A percentile compares a stretch with the other conserved stretches of the same genome.
These are phyloP conservation scores for Chlamydomonas reinhardtii DNA, from an alignment of 163 green algal species.

Conservation along the genomic window DNA sequence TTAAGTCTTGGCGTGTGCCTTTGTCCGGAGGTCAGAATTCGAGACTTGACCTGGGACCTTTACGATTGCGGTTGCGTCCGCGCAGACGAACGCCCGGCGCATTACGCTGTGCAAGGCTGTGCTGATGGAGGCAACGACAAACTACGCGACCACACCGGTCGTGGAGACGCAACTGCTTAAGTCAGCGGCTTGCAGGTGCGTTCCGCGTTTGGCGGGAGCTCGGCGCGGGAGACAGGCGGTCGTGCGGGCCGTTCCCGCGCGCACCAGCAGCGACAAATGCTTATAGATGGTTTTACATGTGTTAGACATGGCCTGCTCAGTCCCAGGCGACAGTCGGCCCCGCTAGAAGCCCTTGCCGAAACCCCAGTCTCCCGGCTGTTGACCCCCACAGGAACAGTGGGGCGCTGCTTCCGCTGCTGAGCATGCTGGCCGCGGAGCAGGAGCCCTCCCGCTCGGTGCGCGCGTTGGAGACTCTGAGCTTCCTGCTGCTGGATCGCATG, in stretches of 20 bases:
- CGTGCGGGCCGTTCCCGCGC: neutral
- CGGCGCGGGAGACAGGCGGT: too few species aligned
- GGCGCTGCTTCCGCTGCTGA: slow-evolving; percentile 36
- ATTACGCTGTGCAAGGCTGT: slow-evolving; percentile 32
- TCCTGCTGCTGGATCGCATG: slow-evolving; percentile 46
- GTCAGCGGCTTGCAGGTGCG: slow-evolving; percentile 13
- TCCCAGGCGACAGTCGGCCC: too few species aligned
- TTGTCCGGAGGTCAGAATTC: too few species aligned
- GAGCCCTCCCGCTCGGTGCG: neutral
- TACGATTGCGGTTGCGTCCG: too few species aligned
- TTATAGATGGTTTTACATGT: too few species aligned
- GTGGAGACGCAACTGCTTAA: slow-evolving; percentile 3
- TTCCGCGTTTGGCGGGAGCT: too few species aligned
- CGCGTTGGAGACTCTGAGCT: slow-evolving; percentile 38
- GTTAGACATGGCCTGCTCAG: too few species aligned
- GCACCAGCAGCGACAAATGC: too few species aligned
- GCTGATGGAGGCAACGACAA: neutral
- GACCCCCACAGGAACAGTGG: slow-evolving; percentile 51
- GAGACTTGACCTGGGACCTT: too few species aligned
- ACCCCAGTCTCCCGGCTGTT: too few species aligned
- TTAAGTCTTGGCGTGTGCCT: too few species aligned
- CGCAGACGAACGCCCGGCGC: slow-evolving; percentile 13
- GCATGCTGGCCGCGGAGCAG: slow-evolving; percentile 30
- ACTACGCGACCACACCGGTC: neutral
- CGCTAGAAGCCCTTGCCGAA: too few species aligned